These are phyloP conservation scores for Ascochyta rabiei DNA, from an alignment of 2,329 filamentous ascomycete genomes.

Conservation along the genomic window DNA sequence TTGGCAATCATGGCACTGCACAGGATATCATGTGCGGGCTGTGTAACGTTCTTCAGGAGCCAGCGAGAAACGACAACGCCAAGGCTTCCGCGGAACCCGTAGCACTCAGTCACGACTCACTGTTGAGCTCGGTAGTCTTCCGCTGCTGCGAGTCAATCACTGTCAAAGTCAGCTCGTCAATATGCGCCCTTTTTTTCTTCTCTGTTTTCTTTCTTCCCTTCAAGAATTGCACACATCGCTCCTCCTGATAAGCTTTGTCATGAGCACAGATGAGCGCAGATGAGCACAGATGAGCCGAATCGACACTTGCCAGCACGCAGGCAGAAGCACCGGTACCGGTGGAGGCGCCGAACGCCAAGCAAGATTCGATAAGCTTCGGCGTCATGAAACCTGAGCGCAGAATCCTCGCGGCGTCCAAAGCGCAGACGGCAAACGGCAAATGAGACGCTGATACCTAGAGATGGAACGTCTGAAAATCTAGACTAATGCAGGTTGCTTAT, in stretches of 20 bases:
- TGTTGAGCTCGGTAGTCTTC: background rate
- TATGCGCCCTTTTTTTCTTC: slow-evolving; percentile 4
- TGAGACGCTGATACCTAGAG: background rate
- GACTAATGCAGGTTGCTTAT: background rate
- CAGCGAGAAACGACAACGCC: background rate
- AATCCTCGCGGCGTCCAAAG: background rate
- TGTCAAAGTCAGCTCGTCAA: background rate
- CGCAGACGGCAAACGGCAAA: background rate
- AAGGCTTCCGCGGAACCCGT: background rate
- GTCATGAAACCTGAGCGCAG: slow-evolving; percentile 5
- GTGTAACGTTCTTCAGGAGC: background rate
- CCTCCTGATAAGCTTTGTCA: background rate
- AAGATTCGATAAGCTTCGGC: slow-evolving; percentile 6
- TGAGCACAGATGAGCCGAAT: slow-evolving; percentile 15
- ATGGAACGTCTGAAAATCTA: background rate
- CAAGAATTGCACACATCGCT: background rate
- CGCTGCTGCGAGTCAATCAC: background rate
- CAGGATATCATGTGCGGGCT: background rate
- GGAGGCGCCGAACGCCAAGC: slow-evolving; percentile 1
- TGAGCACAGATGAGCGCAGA: slow-evolving; percentile 13
- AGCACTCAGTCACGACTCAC: too few species aligned
- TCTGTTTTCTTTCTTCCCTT: too few species aligned
- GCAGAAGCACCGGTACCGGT: background rate
- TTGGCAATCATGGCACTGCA: background rate
- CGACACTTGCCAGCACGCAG: background rate